Conservation (phyloP, 805 yeast species). For the Brettanomyces nanus region DNA sequence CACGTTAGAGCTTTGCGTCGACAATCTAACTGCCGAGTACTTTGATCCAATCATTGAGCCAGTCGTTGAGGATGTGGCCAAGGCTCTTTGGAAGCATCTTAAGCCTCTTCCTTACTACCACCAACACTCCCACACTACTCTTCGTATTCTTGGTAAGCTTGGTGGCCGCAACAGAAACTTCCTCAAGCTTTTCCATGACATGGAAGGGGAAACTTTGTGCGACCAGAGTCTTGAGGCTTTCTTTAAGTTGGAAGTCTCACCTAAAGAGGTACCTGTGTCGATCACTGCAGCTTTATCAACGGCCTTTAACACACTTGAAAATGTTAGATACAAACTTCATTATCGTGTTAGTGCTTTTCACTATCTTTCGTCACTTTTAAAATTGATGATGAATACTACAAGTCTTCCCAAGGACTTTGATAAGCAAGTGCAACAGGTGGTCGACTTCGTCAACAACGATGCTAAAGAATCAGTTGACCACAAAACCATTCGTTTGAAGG, state of each 20-base stretch:
- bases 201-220: conserved; percentile 41
- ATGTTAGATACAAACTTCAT: conserved; percentile 50
- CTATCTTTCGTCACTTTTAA: conserved; percentile 57
- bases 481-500: conserved; percentile 20
- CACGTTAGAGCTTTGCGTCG: conserved; percentile 92
- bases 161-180: conserved; percentile 94
- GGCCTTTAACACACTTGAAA: conserved; percentile 69
- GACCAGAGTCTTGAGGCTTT: conserved; percentile 65
- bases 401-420: conserved; percentile 39
- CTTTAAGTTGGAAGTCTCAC: conserved; percentile 64
- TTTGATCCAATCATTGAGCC: conserved; percentile 97
- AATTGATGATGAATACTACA: conserved; percentile 52
- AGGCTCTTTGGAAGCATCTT: conserved; percentile 83
- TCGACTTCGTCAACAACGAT: conserved; percentile 31
- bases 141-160: conserved; percentile 85
- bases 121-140: conserved; percentile 90
- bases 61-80: conserved; percentile 88
- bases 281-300: conserved; percentile 77
- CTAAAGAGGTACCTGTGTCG: conserved; percentile 56
- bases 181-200: conserved; percentile 64
- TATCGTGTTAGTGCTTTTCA: conserved; percentile 74
- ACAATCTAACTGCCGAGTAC: conserved; percentile 90
- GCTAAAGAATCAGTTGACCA: conserved; percentile 19
- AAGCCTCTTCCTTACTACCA: conserved; percentile 92
- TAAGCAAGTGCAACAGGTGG: conserved; percentile 40